phyloP scores from a whole-genome alignment of 805 yeast genomes.

The Maudiozyma turicensis region DNA sequence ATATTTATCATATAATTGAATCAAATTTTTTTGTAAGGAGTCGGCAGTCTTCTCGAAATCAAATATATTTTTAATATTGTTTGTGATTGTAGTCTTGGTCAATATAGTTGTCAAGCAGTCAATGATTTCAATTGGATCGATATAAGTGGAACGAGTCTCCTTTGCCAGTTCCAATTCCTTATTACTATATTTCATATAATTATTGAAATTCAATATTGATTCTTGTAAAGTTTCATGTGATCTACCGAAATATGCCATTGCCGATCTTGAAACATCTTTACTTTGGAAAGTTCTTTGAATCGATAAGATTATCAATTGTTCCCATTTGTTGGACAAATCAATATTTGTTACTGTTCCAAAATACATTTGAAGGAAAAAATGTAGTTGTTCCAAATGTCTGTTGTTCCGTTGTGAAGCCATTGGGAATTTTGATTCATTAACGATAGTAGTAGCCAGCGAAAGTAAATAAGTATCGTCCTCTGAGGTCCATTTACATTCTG shows the following conservation, averaged over 20 bases:
- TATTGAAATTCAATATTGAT: conserved; percentile 29
- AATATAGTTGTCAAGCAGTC: conserved; percentile 21
- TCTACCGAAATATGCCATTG: conserved; percentile 25
- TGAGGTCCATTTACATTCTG: neutral
- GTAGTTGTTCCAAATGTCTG: conserved; percentile 25
- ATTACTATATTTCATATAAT: conserved; percentile 34
- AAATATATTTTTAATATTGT: conserved; percentile 13
- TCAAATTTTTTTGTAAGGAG: conserved; percentile 7
- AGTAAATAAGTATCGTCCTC: conserved; percentile 12
- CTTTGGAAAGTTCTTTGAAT: conserved; percentile 40
- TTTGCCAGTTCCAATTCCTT: conserved; percentile 26
- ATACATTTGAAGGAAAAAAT: conserved; percentile 22
- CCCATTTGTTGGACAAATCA: conserved; percentile 10
- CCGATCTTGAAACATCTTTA: conserved; percentile 27
- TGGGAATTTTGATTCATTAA: conserved; percentile 34
- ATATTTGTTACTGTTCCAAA: conserved; percentile 11
- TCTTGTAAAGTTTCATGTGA: conserved; percentile 14
- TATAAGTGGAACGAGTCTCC: conserved; percentile 18
- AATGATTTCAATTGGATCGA: conserved; percentile 31
- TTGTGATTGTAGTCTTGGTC: conserved; percentile 4
- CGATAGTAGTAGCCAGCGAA: conserved; percentile 8
- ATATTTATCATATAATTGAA: conserved; percentile 13
- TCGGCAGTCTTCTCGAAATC: conserved; percentile 7
- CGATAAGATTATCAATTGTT: conserved; percentile 25
- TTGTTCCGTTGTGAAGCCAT: conserved; percentile 32